These are phyloP conservation scores for Isoetes taiwanensis DNA, from an alignment of 75 land plant species.

Conservation along the genomic window DNA sequence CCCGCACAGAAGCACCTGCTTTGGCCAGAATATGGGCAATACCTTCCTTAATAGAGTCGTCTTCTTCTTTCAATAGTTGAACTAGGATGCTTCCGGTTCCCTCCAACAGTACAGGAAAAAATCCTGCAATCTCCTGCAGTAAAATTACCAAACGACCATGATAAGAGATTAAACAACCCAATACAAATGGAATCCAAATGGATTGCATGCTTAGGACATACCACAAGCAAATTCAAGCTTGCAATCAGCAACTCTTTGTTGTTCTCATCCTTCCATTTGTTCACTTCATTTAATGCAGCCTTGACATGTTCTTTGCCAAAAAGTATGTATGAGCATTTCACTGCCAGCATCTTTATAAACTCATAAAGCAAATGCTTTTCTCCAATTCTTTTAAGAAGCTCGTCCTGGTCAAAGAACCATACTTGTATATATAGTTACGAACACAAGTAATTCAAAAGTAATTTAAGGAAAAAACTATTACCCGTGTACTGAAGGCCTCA, in stretches of 20 bases:
- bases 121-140: constrained; percentile 37
- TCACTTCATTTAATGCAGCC: constrained; percentile 19
- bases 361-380: constrained; percentile 50
- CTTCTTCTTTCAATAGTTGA: constrained; percentile 33
- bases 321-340: constrained; percentile 47
- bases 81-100: constrained; percentile 43
- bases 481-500: constrained; percentile 29
- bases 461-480: constrained; percentile 10
- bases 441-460: neutral
- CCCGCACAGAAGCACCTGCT: constrained; percentile 45
- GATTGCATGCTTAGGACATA: constrained; percentile 13
- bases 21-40: constrained; percentile 49
- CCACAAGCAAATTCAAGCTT: constrained; percentile 44
- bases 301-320: constrained; percentile 54
- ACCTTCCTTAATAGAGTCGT: constrained; percentile 25
- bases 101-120: constrained; percentile 46
- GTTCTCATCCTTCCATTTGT: constrained; percentile 12
- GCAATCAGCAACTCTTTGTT: constrained; percentile 25
- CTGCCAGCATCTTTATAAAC: constrained; percentile 45
- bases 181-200: neutral
- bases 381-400: constrained; percentile 47
- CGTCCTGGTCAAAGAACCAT: no score
- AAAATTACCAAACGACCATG: no score
- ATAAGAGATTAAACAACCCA: neutral
- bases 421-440: neutral